These are phyloP conservation scores for Tulasnella sp. DNA, from an alignment of 768 basidiomycete genomes.

Conservation along the genomic window DNA sequence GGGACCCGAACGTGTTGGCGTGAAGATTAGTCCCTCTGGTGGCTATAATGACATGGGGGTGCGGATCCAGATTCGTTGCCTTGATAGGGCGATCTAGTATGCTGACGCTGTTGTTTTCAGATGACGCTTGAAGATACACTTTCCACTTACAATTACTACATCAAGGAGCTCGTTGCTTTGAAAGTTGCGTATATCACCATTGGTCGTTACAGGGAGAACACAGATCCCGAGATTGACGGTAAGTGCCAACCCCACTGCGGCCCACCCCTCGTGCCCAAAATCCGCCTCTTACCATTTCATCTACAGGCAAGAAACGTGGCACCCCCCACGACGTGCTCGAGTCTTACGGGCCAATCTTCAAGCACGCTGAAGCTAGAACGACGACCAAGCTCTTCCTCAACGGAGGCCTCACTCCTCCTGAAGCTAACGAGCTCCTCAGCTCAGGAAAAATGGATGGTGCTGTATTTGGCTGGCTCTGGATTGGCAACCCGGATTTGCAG, in stretches of 20 bases:
- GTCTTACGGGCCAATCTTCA: neutral
- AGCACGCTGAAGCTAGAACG: slow-evolving; percentile 25
- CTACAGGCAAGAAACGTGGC: neutral
- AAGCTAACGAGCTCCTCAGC: neutral
- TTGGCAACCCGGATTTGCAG: slow-evolving; percentile 1
- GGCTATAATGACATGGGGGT: slow-evolving; percentile 40
- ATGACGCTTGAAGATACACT: slow-evolving; percentile 42
- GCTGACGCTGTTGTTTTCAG: slow-evolving; percentile 16
- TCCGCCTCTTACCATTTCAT: neutral
- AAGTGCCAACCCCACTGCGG: slow-evolving; percentile 18
- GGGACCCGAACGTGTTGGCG: slow-evolving; percentile 38
- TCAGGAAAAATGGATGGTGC: neutral
- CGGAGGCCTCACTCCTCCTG: neutral
- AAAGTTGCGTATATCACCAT: slow-evolving; percentile 31
- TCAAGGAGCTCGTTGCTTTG: slow-evolving; percentile 35
- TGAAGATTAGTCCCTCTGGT: slow-evolving; percentile 41
- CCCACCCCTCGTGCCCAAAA: neutral
- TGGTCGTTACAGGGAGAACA: slow-evolving; percentile 27
- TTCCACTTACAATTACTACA: slow-evolving; percentile 38
- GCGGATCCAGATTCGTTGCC: slow-evolving; percentile 26
- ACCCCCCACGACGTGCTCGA: neutral
- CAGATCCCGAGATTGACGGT: slow-evolving; percentile 33
- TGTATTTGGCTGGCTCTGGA: neutral
- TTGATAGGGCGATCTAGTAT: neutral
- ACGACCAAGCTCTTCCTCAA: slow-evolving; percentile 2